phyloP scores from a whole-genome alignment of 2,329 filamentous ascomycete species.

The Aspergillus ochraceus region DNA sequence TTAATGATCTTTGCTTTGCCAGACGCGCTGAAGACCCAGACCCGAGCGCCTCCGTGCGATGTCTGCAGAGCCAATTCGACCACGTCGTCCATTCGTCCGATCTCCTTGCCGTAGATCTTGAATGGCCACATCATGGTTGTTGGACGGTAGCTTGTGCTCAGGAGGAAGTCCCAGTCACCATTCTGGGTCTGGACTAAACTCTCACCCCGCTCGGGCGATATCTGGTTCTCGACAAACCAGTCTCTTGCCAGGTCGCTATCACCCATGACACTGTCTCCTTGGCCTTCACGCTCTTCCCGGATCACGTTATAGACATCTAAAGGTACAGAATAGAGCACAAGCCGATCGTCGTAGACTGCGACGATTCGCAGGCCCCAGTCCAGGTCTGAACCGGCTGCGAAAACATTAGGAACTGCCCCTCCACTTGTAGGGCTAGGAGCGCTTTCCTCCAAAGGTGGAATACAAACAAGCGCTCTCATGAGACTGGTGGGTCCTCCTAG shows the following conservation, averaged over 20 bases:
- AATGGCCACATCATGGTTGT: constrained; percentile 50
- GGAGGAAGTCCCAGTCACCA: constrained; percentile 43
- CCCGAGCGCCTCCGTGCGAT: constrained; percentile 41
- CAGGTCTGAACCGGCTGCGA: constrained; percentile 58
- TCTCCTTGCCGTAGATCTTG: constrained; percentile 50
- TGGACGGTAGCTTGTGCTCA: constrained; percentile 37
- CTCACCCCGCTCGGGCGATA: constrained; percentile 26
- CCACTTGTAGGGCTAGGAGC: constrained; percentile 13
- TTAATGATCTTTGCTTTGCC: constrained; percentile 51
- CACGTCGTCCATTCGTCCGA: constrained; percentile 47
- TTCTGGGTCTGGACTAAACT: constrained; percentile 36
- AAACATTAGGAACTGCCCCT: constrained; percentile 50
- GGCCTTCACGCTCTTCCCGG: constrained; percentile 33
- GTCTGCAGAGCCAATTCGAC: constrained; percentile 54
- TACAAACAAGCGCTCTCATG: constrained; percentile 59
- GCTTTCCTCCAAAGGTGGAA: constrained; percentile 36
- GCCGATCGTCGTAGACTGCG: constrained; percentile 52
- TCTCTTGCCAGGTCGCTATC: constrained; percentile 34
- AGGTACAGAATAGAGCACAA: constrained; percentile 64
- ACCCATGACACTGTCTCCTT: constrained; percentile 34
- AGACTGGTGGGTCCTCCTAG: constrained; percentile 59
- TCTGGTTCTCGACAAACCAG: constrained; percentile 32
- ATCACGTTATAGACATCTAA: constrained; percentile 53
- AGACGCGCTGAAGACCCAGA: constrained; percentile 54
- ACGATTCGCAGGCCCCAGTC: constrained; percentile 59